These are phyloP conservation scores for Musa beccarii DNA, from an alignment of 176 grass and related monocot genomes.

Conservation along the genomic window DNA sequence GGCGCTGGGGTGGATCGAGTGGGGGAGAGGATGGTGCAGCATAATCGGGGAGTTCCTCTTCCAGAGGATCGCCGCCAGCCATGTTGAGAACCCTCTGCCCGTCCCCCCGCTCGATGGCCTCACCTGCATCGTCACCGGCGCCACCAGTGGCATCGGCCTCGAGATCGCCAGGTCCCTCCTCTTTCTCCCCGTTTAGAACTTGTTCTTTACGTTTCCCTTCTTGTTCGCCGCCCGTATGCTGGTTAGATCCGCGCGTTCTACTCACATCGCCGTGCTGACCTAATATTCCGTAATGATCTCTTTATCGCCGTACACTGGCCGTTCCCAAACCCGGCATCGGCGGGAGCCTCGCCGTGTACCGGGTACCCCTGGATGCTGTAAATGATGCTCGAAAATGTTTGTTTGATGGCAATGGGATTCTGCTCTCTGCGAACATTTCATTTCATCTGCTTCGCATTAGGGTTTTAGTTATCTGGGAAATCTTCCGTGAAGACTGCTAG, in stretches of 20 bases:
- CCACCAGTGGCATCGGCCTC: constrained; percentile 91
- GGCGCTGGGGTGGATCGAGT: constrained; percentile 83
- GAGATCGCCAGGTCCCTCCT: constrained; percentile 68
- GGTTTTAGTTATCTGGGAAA: not conserved
- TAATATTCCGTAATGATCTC: too few relatives aligned
- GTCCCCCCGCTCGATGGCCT: constrained; percentile 64
- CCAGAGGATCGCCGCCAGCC: constrained; percentile 95
- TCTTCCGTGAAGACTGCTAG: not conserved
- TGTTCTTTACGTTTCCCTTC: not conserved
- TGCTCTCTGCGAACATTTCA: not conserved
- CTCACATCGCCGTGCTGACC: too few relatives aligned
- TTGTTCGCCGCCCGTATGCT: not conserved
- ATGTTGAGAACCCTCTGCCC: constrained; percentile 70
- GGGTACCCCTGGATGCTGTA: too few relatives aligned
- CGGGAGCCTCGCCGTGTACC: too few relatives aligned
- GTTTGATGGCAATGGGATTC: not conserved
- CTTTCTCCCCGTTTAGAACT: not conserved
- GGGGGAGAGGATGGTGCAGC: constrained; percentile 56
- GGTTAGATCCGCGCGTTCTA: too few relatives aligned
- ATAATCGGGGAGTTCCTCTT: constrained; percentile 83
- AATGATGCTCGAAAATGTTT: not conserved
- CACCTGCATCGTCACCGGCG: constrained; percentile 69
- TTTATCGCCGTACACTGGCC: too few relatives aligned
- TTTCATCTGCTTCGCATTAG: not conserved
- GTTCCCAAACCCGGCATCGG: too few relatives aligned